Conservation (phyloP, 305 asterid species). For the Lippia alba region DNA sequence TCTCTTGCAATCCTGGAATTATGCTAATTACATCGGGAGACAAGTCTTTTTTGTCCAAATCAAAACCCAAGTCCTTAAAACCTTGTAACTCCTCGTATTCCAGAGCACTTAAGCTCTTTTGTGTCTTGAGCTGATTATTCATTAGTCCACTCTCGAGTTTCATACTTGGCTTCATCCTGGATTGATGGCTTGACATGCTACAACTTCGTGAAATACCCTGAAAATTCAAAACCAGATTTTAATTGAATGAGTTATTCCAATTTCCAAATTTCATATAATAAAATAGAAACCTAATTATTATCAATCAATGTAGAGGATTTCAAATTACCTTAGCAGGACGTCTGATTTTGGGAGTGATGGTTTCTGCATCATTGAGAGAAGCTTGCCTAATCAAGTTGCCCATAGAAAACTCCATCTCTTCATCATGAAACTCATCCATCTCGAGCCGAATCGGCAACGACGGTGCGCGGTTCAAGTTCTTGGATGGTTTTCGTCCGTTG, state of each 20-base stretch:
- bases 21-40: constrained; percentile 1
- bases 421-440: constrained; percentile 42
- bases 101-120: constrained; percentile 48
- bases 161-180: constrained; percentile 32
- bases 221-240: background rate
- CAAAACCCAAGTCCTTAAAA: constrained; percentile 45
- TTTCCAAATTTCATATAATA: background rate
- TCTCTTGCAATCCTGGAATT: constrained; percentile 23
- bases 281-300: background rate
- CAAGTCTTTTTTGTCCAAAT: constrained; percentile 28
- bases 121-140: constrained; percentile 38
- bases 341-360: constrained; percentile 28
- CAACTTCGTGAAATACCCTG: constrained; percentile 45
- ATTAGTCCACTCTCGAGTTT: constrained; percentile 26
- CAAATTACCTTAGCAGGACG: constrained; percentile 47
- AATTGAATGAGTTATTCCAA: background rate
- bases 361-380: constrained; percentile 48
- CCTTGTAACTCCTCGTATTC: constrained; percentile 37
- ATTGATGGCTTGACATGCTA: constrained; percentile 39
- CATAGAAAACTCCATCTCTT: constrained; percentile 74
- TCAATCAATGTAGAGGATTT: background rate
- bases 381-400: constrained; percentile 77
- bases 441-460: constrained; percentile 30
- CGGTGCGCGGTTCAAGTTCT: constrained; percentile 25
- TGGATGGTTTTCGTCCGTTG: background rate